Evolutionary conservation across 2,329 filamentous ascomycete genomes (phyloP).

Genomic region (Aureobasidium sp.): DNA sequence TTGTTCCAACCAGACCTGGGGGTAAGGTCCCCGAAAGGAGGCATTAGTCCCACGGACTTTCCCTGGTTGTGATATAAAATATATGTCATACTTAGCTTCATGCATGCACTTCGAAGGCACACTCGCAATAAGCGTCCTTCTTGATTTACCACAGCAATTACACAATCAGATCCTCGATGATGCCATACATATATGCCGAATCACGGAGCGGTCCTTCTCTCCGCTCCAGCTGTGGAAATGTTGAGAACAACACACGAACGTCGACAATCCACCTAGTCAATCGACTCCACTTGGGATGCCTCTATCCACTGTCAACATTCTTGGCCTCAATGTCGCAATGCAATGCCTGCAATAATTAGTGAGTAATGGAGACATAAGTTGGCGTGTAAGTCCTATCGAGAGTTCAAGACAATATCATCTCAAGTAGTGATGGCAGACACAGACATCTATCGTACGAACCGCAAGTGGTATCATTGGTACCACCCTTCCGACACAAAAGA

Average conservation of each 20-base stretch:
- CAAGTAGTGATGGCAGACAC: background rate
- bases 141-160: background rate
- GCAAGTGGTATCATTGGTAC: constrained; percentile 35
- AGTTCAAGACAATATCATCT: background rate
- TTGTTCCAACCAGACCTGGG: too few relatives aligned
- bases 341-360: background rate
- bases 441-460: background rate
- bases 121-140: constrained; percentile 20
- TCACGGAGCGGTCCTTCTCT: background rate
- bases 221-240: background rate
- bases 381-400: background rate
- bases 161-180: background rate
- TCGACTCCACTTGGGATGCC: background rate
- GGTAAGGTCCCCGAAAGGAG: too few relatives aligned
- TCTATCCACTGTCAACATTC: background rate
- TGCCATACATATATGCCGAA: background rate
- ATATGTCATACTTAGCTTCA: constrained; percentile 18
- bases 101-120: background rate
- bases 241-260: background rate
- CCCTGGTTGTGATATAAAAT: constrained; percentile 50
- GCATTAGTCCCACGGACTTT: background rate
- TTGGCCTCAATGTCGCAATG: background rate
- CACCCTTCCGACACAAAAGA: constrained; percentile 40
- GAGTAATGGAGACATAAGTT: background rate
- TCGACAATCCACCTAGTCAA: background rate